Evolutionary conservation across 257 asterid species (phyloP), one percentile per base, ranked within the genome.

Genomic region (Linaria vulgaris): DNA sequence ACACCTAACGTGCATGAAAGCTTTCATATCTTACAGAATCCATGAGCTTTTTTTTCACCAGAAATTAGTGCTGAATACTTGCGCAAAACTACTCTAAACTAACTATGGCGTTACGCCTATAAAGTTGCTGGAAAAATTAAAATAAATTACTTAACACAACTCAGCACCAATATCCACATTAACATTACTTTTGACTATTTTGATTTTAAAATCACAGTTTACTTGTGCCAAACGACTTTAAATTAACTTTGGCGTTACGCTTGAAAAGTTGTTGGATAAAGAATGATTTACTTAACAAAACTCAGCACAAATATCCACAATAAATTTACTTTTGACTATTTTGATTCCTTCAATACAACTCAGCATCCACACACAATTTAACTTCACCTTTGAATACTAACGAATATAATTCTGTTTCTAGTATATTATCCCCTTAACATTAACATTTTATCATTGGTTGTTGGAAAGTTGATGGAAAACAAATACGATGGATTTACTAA

Each of bases 261-360:
- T 21, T 61, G 44, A 51, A 37, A 67, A 67, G 23, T 56, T 48
- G 31, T 66, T 14, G 31, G 38, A 68, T n/a, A n/a, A n/a, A n/a
- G n/a, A n/a, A n/a, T n/a, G 3, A 27, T 6, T 6, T 27, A 34
- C 5, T 34, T n/a, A n/a, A n/a, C n/a, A 34, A 1, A 34, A 34
- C 41, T 34, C 41, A 34, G 41, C 41, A 34, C 41, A 7, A 11
- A 34, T 34, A 34, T 34, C 41, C 41, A 34, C 41, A 34, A 4
- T 34, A 3, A 34, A 7, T 7, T 34, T n/a, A n/a, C n/a, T 34
- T 3, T n/a, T n/a, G n/a, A n/a, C n/a, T n/a, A n/a, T n/a, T n/a
- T n/a, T n/a, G n/a, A n/a, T n/a, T n/a, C n/a, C n/a, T n/a, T n/a
- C n/a, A n/a, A n/a, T n/a, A n/a, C n/a, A n/a, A n/a, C n/a, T n/a